phyloP scores from a whole-genome alignment of 176 grass and related monocot species.

The Carex kokanica region DNA sequence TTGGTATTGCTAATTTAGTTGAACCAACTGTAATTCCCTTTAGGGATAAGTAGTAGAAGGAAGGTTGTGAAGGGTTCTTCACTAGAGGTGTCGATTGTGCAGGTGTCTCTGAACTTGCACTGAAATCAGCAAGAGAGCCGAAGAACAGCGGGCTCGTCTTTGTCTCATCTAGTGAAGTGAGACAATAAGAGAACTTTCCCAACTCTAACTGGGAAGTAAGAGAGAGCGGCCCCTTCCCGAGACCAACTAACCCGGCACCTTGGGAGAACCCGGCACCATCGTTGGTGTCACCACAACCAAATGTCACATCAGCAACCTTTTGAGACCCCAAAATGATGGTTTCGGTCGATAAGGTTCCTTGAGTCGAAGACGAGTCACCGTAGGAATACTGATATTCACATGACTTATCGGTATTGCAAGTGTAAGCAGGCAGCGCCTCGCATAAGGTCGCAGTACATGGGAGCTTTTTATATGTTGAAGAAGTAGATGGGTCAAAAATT shows the following conservation, averaged over 20 bases:
- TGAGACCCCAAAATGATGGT: conserved; percentile 50
- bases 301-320: conserved; percentile 31
- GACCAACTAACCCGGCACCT: conserved; percentile 51
- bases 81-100: conserved; percentile 60
- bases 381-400: conserved; percentile 60
- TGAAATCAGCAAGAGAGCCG: conserved; percentile 34
- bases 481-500: conserved; percentile 56
- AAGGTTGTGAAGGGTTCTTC: conserved; percentile 53
- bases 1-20: conserved; percentile 35
- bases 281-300: conserved; percentile 61
- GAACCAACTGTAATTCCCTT: conserved; percentile 48
- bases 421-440: conserved; percentile 41
- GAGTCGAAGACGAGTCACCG: conserved; percentile 57
- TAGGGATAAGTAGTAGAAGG: conserved; percentile 59
- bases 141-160: conserved; percentile 53
- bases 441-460: conserved; percentile 46
- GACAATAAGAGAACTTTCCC: conserved; percentile 80
- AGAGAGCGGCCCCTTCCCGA: conserved; percentile 55
- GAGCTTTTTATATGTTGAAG: conserved; percentile 53
- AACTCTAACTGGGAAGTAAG: conserved; percentile 54
- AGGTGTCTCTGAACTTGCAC: not conserved
- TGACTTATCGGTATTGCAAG: conserved; percentile 17
- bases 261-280: conserved; percentile 55
- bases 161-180: conserved; percentile 60
- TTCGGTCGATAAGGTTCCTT: conserved; percentile 58